A percentile compares a stretch with the other conserved stretches of the same genome.
phyloP scores from a whole-genome alignment of 805 yeast species.

The Wickerhamiella sorbophila region DNA sequence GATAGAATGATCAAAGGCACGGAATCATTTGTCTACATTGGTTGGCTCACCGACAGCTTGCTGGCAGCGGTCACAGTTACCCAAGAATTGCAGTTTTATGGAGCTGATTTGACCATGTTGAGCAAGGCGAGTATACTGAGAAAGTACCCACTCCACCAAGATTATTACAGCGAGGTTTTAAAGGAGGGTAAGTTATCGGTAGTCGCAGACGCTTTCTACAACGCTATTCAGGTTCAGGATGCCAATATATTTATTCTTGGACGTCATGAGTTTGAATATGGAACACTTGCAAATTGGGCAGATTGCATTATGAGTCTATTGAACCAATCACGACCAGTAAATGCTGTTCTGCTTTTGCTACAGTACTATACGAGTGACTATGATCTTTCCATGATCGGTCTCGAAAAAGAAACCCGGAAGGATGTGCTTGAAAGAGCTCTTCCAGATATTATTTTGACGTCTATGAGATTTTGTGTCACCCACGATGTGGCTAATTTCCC shows the following conservation, averaged over 20 bases:
- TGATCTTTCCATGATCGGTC: conserved; percentile 38
- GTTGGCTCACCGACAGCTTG: conserved; percentile 34
- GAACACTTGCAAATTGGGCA: conserved; percentile 55
- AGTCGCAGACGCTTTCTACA: conserved; percentile 24
- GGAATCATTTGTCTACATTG: conserved; percentile 39
- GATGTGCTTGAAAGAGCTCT: conserved; percentile 37
- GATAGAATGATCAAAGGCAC: conserved; percentile 31
- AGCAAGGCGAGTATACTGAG: conserved; percentile 28
- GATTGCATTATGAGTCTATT: conserved; percentile 40
- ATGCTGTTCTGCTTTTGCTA: conserved; percentile 44
- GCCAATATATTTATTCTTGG: conserved; percentile 41
- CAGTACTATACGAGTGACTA: conserved; percentile 37
- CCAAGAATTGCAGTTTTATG: conserved; percentile 32
- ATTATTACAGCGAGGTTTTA: conserved; percentile 20
- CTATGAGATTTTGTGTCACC: conserved; percentile 32
- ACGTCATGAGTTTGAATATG: conserved; percentile 38
- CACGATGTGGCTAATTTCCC: conserved; percentile 21
- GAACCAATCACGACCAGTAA: conserved; percentile 34
- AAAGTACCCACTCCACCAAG: conserved; percentile 28
- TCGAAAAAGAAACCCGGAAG: conserved; percentile 34
- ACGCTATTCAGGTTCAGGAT: conserved; percentile 29
- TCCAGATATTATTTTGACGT: conserved; percentile 41
- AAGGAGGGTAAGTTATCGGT: conserved; percentile 8
- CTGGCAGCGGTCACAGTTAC: conserved; percentile 32
- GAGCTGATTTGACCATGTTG: conserved; percentile 28